phyloP scores from a whole-genome alignment of 1,284 basidiomycete species.

The Hemileia vastatrix region DNA sequence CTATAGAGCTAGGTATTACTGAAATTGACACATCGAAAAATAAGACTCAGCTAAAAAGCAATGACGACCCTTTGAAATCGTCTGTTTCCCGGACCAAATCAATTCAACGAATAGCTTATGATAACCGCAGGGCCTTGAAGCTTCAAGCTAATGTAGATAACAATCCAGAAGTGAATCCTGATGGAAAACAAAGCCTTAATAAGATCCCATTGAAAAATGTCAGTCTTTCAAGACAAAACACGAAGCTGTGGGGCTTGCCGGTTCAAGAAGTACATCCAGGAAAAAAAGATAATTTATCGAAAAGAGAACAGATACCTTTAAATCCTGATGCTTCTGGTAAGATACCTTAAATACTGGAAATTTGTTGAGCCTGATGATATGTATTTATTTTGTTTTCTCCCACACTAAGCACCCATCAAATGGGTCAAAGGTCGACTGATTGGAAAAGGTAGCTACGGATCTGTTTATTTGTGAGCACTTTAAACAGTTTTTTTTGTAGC shows the following conservation, averaged over 20 bases:
- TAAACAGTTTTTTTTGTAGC: too few relatives aligned
- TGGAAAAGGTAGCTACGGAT: slow-evolving; percentile 90
- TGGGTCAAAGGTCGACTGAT: slow-evolving; percentile 98
- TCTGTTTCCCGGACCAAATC: slow-evolving; percentile 48
- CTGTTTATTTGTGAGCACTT: slow-evolving; percentile 95
- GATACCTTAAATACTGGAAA: too few relatives aligned
- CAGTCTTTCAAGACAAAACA: slow-evolving; percentile 68
- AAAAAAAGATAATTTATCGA: slow-evolving; percentile 44
- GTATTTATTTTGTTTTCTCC: slow-evolving; percentile 39
- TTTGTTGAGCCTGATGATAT: slow-evolving; percentile 39
- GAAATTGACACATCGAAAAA: slow-evolving; percentile 5
- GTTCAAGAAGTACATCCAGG: slow-evolving; percentile 85
- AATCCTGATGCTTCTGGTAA: slow-evolving; percentile 31
- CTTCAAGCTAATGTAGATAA: too few relatives aligned
- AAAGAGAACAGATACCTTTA: slow-evolving; percentile 34
- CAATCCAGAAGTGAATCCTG: too few relatives aligned
- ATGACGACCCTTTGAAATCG: background rate
- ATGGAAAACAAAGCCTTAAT: slow-evolving; percentile 32
- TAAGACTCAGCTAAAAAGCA: slow-evolving; percentile 32
- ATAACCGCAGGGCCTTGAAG: too few relatives aligned
- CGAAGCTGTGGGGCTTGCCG: slow-evolving; percentile 89
- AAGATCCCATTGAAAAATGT: too few relatives aligned
- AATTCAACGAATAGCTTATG: too few relatives aligned
- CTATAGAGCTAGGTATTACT: slow-evolving; percentile 66
- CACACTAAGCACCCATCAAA: slow-evolving; percentile 68